Evolutionary conservation across 345 rosid species (phyloP).

Genomic region (Cardamine resedifolia): DNA sequence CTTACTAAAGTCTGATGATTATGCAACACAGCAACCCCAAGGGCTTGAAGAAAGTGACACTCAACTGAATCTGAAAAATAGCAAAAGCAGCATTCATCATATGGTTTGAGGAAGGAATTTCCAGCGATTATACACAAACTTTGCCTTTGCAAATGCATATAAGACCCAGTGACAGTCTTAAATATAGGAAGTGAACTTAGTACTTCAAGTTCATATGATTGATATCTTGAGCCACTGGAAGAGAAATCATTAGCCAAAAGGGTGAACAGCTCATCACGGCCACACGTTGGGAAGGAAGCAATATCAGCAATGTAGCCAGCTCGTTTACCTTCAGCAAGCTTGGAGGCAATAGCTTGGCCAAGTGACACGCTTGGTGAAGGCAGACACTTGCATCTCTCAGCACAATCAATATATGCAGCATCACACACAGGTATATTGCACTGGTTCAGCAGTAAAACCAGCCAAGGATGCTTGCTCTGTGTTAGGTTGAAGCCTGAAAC

Average conservation of each 20-base stretch:
- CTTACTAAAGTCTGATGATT: slow-evolving; percentile 81
- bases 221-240: slow-evolving; percentile 58
- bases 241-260: slow-evolving; percentile 79
- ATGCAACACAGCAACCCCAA: slow-evolving; percentile 75
- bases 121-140: slow-evolving; percentile 73
- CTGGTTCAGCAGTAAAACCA: slow-evolving; percentile 73
- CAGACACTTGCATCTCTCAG: slow-evolving; percentile 60
- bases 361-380: slow-evolving; percentile 68
- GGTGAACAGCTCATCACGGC: slow-evolving; percentile 64
- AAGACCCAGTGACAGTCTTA: slow-evolving; percentile 71
- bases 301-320: slow-evolving; percentile 73
- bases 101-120: slow-evolving; percentile 79
- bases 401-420: slow-evolving; percentile 70
- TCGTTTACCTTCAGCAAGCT: slow-evolving; percentile 70
- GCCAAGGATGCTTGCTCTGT: slow-evolving; percentile 70
- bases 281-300: slow-evolving; percentile 57
- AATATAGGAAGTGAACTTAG: slow-evolving; percentile 79
- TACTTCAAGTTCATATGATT: slow-evolving; percentile 67
- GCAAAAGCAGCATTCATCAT: slow-evolving; percentile 67
- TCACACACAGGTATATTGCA: slow-evolving; percentile 81
- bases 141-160: slow-evolving; percentile 51
- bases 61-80: slow-evolving; percentile 64
- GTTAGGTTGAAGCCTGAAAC: slow-evolving; percentile 55
- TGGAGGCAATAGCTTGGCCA: slow-evolving; percentile 84
- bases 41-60: slow-evolving; percentile 64